Evolutionary conservation across 371 early-diverging fungal species (phyloP), one percentile per base, ranked within the genome.

Genomic region (Chytridium lagenaria): DNA sequence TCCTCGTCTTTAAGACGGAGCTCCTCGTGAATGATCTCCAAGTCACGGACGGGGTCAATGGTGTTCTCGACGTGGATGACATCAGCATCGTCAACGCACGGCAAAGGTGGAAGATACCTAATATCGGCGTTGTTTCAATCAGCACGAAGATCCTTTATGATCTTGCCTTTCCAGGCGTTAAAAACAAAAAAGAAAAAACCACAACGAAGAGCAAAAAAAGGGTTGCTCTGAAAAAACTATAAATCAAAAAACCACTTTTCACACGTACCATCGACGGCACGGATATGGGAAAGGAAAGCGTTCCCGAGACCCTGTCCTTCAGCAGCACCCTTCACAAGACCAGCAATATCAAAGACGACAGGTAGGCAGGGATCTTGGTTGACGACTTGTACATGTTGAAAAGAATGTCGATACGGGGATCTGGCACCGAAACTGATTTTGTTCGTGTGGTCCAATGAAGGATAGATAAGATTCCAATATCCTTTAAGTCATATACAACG

Each of bases 281-380:
- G 90, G 67, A 99, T 95, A 84, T 99, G 93, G 57, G 95, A 94
- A 84, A 99, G 82, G 89, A 99, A 99, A 55, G 93, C 93, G 77
- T 99, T 99, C 55, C 99, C 99, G 64, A 91, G 81, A 0, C 90
- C 90, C 44, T 78, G 76, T 3, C 91, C 90, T 78, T 61, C 80
- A 30, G 51, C 55, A 0, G 85, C 85, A n/a, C 85, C 84, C 80
- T 96, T 95, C 55, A 99, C 97, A 39, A 99, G 89, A 44, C 99
- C 99, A 50, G 99, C 99, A 85, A 99, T 99, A 83, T 99, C 99
- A 75, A 94, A 95, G 55, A 99, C 93, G 2, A 94, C 71, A 99
- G 86, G 73, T 75, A 87, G 30, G 89, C 85, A 15, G 87, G 88
- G 2, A 72, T 66, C 15, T 66, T 74, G 33, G 70, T 73, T 1